Evolutionary conservation across 108 stramenopile genomes (phyloP), one percentile per base, ranked within the genome.

Genomic region (Parietichytrium sp.): DNA sequence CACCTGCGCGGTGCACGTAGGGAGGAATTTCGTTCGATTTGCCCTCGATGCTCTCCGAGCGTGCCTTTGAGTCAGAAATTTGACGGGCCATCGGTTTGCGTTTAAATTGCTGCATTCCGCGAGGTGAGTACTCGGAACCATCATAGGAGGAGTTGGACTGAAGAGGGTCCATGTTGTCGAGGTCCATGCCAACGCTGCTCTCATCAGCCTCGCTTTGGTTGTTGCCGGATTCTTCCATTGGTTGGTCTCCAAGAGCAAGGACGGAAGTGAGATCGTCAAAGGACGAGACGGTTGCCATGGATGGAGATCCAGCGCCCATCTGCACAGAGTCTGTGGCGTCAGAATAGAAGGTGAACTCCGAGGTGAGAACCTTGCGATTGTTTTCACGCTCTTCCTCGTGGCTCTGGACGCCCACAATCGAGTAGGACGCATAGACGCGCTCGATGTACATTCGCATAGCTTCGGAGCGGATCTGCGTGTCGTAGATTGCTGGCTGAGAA

Each of bases 161-260:
- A 48, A 27, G 13, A 13, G 0, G 16, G 45, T 27, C 45, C 47
- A 8, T 23, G 26, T n/a, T 50, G 47, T 78, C 78, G 45, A 78
- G 61, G 61, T 72, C 61, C 33, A 72, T 36, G 61, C 61, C 61
- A 2, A 72, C 20, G 61, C 61, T 72, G 61, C 61, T 72, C 38
- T 33, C 45, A 33, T 72, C 61, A 42, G 61, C 61, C 10, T 72
- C 61, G 3, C 38, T 45, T 33, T 42, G 61, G 15, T 7, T 27
- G 49, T 16, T 49, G 49, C 49, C 49, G 47, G 23, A 48, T 13
- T 47, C 38, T 27, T 47, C n/a, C 18, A 4, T 47, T 30, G 8
- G 7, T 30, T 6, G 4, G 55, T 29, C 78, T 12, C 47, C 78
- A 47, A 78, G 30, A 48, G 47, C 23, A 48, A 47, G 45, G 4